A percentile compares a stretch with the other conserved stretches of the same genome.
Conservation (phyloP, 1,284 basidiomycete genomes). For the Cutaneotrichosporon arboriforme region DNA sequence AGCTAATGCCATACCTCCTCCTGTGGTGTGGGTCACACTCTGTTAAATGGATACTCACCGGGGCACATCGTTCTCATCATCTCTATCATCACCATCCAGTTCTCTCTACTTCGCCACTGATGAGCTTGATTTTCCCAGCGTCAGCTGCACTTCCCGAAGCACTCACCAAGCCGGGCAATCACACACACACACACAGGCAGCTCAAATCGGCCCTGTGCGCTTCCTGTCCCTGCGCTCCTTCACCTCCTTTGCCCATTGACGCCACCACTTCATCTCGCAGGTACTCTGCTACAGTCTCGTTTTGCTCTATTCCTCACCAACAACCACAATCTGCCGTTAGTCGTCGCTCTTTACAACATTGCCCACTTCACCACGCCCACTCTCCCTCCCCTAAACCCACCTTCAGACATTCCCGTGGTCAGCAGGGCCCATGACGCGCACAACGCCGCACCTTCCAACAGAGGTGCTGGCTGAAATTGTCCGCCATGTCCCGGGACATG, state of each 20-base stretch:
- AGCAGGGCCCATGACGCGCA: background rate
- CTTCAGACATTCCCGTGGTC: background rate
- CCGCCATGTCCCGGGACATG: background rate
- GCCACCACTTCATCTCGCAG: background rate
- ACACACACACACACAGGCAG: too few species aligned
- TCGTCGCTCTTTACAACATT: too few species aligned
- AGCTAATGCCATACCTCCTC: too few species aligned
- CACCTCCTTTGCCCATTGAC: background rate
- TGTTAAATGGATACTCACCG: too few species aligned
- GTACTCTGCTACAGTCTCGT: background rate
- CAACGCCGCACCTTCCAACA: background rate
- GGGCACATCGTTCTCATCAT: too few species aligned
- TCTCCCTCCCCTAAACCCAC: background rate
- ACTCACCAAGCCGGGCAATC: background rate
- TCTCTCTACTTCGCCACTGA: too few species aligned
- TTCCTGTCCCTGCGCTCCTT: background rate
- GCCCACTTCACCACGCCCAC: too few species aligned
- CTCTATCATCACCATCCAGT: too few species aligned
- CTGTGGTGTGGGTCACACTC: too few species aligned
- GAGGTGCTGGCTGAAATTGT: conserved; percentile 11
- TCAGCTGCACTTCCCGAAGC: too few species aligned
- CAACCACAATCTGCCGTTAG: too few species aligned
- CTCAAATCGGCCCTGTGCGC: background rate
- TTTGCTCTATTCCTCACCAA: background rate
- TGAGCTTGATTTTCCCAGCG: too few species aligned